phyloP scores from a whole-genome alignment of 1,284 basidiomycete genomes.

The Marasmius sp. region DNA sequence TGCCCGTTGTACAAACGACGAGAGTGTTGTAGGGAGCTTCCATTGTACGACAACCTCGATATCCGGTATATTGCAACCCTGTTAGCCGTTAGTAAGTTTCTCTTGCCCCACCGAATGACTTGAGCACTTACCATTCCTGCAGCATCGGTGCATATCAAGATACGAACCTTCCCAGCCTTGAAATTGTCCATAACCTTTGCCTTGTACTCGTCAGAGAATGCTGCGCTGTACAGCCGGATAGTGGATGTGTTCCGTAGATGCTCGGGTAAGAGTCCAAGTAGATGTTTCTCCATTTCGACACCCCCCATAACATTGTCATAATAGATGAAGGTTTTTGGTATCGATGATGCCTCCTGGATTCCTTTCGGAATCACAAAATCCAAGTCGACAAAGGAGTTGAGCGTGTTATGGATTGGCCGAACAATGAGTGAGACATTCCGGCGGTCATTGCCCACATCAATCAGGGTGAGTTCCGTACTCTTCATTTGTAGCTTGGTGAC shows the following conservation, averaged over 20 bases:
- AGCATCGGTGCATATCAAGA: conserved; percentile 35
- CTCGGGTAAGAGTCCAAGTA: conserved; percentile 17
- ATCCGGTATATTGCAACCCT: conserved; percentile 35
- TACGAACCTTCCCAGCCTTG: conserved; percentile 21
- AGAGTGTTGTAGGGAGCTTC: conserved; percentile 27
- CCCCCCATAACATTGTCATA: conserved; percentile 24
- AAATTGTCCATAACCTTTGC: conserved; percentile 17
- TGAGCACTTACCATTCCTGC: conserved; percentile 32
- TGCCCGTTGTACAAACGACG: conserved; percentile 29
- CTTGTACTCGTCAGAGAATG: conserved; percentile 6
- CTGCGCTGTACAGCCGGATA: conserved; percentile 30
- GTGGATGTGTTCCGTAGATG: conserved; percentile 18
- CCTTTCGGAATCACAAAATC: conserved; percentile 33
- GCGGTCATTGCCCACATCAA: conserved; percentile 38
- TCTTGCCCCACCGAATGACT: neutral
- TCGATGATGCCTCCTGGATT: conserved; percentile 9
- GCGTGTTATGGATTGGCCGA: conserved; percentile 34
- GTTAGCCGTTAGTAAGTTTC: neutral
- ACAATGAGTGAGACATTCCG: conserved; percentile 38
- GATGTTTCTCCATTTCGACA: conserved; percentile 22
- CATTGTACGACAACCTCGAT: conserved; percentile 35
- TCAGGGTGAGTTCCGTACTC: conserved; percentile 14
- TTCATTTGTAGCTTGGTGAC: conserved; percentile 31
- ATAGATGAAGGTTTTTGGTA: conserved; percentile 28
- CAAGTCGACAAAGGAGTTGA: conserved; percentile 35